Base-by-base conservation (phyloP, 176 grass and related monocot species). In the Carex littledalei region DNA sequence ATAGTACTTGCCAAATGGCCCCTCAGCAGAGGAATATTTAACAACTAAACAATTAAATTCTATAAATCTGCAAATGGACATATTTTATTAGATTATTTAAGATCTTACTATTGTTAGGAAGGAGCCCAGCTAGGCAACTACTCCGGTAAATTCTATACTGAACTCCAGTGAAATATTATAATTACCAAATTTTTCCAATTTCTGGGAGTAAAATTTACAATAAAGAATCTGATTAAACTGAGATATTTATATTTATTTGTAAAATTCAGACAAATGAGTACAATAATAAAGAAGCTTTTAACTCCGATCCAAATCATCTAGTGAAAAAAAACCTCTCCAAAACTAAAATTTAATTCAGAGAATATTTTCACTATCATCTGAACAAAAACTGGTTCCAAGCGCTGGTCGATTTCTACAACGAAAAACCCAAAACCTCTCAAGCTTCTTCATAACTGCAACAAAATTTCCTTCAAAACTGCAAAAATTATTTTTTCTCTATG, bases 311-410 rank as follows among this genome's bases (percentile, higher is more conserved):
- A 75, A 26, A 20, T 29, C 80, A 82, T 82, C 80, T 64, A 82
- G 80, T 82, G 80, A 82, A 67, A 82, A 82, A 39, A 6, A 39
- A 49, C 61, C 63, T 64, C 80, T 24, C 57, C 60, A 82, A 82
- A 82, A 82, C 80, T 45, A 39, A 67, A 39, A 39, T 43, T 82
- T 50, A 82, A 67, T 67, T 65, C 17, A 67, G 80, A 82, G 80
- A 63, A 67, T 20, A 63, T 82, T 29, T 66, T 64, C 80, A 82
- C 80, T 16, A 49, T 82, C 80, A 82, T 82, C 12, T 67, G 80
- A 82, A 18, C 80, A 67, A 82, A 82, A 80, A 60, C 14, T 12
- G 13, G 20, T 82, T 63, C 59, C 17, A 64, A 13, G 4, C 59
- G 35, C 22, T 50, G 18, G 12, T 20, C 2, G 4, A 82, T 43